Percentiles rank a stretch among this genome's conserved stretches.
These are phyloP conservation scores for Lotus japonicus DNA, from an alignment of 306 rosid genomes.

Conservation along the genomic window DNA sequence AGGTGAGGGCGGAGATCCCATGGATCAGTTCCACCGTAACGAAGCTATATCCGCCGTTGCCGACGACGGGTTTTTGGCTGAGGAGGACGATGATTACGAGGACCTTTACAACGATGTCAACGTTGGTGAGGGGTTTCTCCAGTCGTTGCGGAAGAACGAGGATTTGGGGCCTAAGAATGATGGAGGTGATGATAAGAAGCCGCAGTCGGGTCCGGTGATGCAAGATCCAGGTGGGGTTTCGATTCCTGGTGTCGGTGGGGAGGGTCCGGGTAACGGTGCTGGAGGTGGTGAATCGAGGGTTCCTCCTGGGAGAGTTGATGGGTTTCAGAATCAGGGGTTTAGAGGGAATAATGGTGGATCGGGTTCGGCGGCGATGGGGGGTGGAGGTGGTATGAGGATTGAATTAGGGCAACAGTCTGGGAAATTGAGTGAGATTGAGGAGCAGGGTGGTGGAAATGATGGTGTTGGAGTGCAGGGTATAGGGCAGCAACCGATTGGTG, in stretches of 20 bases:
- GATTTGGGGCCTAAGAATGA: slow-evolving; percentile 51
- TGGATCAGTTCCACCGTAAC: slow-evolving; percentile 91
- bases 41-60: slow-evolving; percentile 98
- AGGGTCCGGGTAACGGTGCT: slow-evolving; percentile 12
- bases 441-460: slow-evolving; percentile 43
- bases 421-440: slow-evolving; percentile 58
- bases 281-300: slow-evolving; percentile 36
- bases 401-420: slow-evolving; percentile 58
- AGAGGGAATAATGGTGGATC: slow-evolving; percentile 63
- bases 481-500: slow-evolving; percentile 46
- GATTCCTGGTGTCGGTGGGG: slow-evolving; percentile 48
- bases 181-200: slow-evolving; percentile 47
- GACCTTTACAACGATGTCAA: slow-evolving; percentile 96
- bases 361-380: slow-evolving; percentile 25
- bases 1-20: slow-evolving; percentile 67
- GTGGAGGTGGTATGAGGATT: slow-evolving; percentile 71
- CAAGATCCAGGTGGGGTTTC: slow-evolving; percentile 29
- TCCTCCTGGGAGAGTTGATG: slow-evolving; percentile 37
- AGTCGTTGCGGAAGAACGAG: slow-evolving; percentile 68
- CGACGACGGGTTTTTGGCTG: slow-evolving; percentile 75
- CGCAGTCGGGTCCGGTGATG: slow-evolving; percentile 12
- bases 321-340: slow-evolving; percentile 64
- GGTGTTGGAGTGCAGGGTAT: slow-evolving; percentile 43
- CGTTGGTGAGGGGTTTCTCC: slow-evolving; percentile 90
- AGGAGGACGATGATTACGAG: slow-evolving; percentile 92